Percentiles rank a stretch among this genome's conserved stretches.
phyloP scores from a whole-genome alignment of 176 grass and related monocot species.

The Olyra latifolia region DNA sequence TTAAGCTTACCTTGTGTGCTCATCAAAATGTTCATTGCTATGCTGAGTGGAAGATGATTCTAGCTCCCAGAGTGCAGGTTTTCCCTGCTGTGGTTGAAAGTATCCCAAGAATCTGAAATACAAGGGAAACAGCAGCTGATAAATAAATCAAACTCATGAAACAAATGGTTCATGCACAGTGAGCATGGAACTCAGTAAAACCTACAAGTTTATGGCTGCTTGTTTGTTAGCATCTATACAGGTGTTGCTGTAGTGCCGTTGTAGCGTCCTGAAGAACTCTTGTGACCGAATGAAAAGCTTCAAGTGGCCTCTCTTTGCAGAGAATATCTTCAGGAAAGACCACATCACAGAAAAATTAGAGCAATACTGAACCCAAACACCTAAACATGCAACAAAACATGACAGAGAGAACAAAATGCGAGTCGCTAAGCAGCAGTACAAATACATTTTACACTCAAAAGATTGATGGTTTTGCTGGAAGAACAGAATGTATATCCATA shows the following conservation, averaged over 20 bases:
- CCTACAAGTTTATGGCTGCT: constrained; percentile 94
- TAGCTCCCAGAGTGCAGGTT: constrained; percentile 80
- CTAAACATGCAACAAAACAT: constrained; percentile 30
- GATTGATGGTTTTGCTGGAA: constrained; percentile 13
- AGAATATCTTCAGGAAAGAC: constrained; percentile 78
- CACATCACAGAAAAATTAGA: constrained; percentile 40
- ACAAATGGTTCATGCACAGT: constrained; percentile 2
- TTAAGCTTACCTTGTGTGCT: constrained; percentile 44
- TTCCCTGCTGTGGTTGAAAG: constrained; percentile 72
- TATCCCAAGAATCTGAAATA: constrained; percentile 83
- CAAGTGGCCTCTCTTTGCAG: constrained; percentile 81
- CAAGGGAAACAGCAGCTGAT: not conserved
- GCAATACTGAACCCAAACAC: constrained; percentile 10
- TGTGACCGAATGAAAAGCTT: constrained; percentile 77
- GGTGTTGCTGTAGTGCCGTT: constrained; percentile 92
- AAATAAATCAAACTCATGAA: not conserved
- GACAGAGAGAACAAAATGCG: not conserved
- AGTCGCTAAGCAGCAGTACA: not conserved
- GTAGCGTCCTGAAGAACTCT: constrained; percentile 87
- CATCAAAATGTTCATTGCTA: constrained; percentile 39
- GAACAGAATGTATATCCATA: constrained; percentile 14
- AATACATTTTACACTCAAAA: not conserved
- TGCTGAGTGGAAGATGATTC: constrained; percentile 61
- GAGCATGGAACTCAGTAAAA: constrained; percentile 26
- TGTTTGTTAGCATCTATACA: constrained; percentile 95